These are phyloP conservation scores for Venturia nashicola DNA, from an alignment of 2,329 filamentous ascomycete genomes.

Conservation along the genomic window DNA sequence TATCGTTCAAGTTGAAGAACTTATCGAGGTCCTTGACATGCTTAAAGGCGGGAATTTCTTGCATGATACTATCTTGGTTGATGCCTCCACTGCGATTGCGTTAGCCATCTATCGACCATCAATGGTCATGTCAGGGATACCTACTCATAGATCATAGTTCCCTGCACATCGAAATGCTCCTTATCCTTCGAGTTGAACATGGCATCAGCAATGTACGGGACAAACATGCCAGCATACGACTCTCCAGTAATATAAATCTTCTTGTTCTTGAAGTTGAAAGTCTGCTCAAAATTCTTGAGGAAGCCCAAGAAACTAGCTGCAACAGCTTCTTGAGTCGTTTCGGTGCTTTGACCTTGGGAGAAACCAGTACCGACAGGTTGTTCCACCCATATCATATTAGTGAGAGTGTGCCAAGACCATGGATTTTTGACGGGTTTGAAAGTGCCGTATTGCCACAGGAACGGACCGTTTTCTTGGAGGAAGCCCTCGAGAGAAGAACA, in stretches of 20 bases:
- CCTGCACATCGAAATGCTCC: constrained; percentile 54
- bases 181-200: constrained; percentile 59
- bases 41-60: constrained; percentile 36
- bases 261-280: constrained; percentile 52
- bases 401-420: constrained; percentile 46
- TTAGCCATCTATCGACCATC: background rate
- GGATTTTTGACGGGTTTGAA: constrained; percentile 29
- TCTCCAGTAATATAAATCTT: constrained; percentile 66
- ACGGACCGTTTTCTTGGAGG: constrained; percentile 35
- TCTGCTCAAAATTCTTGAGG: constrained; percentile 65
- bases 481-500: constrained; percentile 36
- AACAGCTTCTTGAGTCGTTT: constrained; percentile 53
- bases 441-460: constrained; percentile 34
- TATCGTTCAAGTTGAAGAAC: constrained; percentile 53
- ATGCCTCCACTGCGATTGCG: background rate
- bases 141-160: constrained; percentile 57
- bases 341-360: constrained; percentile 50
- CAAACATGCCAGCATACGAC: constrained; percentile 51
- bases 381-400: constrained; percentile 67
- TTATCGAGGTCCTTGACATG: constrained; percentile 50
- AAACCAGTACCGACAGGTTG: constrained; percentile 59
- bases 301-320: constrained; percentile 65
- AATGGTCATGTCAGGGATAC: background rate
- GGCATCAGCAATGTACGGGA: constrained; percentile 60
- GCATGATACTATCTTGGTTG: background rate